Conservation (phyloP, 2,329 filamentous ascomycete genomes). For the Aspergillus pseudotamarii region DNA sequence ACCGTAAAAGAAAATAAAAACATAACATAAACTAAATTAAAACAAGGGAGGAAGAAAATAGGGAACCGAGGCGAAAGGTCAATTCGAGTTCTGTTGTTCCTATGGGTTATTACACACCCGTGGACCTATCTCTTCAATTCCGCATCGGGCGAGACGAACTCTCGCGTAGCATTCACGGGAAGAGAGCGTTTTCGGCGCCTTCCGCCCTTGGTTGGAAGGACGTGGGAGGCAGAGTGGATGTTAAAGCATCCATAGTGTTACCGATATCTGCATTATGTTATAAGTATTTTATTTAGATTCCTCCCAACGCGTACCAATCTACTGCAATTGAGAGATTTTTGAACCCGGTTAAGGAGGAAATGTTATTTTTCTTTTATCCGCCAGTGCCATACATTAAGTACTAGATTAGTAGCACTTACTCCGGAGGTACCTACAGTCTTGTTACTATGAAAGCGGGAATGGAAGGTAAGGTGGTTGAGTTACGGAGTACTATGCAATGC, state of each 20-base stretch:
- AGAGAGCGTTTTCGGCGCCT: conserved; percentile 20
- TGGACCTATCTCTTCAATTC: conserved; percentile 7
- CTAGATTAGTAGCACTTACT: background rate
- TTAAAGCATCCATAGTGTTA: background rate
- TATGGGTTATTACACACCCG: background rate
- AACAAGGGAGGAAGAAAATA: conserved; percentile 13
- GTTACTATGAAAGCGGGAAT: no score
- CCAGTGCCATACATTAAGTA: background rate
- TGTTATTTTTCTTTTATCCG: background rate
- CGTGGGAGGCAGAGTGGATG: background rate
- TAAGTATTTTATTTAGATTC: background rate
- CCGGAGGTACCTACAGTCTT: no score
- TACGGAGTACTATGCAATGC: background rate
- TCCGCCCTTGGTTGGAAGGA: conserved; percentile 13
- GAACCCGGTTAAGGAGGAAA: background rate
- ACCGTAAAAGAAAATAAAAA: no score
- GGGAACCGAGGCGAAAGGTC: conserved; percentile 6
- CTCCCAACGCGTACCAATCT: background rate
- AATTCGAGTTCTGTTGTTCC: conserved; percentile 12
- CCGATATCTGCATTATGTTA: background rate
- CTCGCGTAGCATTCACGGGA: background rate
- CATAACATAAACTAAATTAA: no score
- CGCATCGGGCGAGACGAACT: conserved; percentile 12
- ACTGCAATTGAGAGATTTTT: background rate
- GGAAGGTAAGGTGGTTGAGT: background rate